Conservation (phyloP, 352 stramenopile genomes). For the Globisporangium paroecandrum region DNA sequence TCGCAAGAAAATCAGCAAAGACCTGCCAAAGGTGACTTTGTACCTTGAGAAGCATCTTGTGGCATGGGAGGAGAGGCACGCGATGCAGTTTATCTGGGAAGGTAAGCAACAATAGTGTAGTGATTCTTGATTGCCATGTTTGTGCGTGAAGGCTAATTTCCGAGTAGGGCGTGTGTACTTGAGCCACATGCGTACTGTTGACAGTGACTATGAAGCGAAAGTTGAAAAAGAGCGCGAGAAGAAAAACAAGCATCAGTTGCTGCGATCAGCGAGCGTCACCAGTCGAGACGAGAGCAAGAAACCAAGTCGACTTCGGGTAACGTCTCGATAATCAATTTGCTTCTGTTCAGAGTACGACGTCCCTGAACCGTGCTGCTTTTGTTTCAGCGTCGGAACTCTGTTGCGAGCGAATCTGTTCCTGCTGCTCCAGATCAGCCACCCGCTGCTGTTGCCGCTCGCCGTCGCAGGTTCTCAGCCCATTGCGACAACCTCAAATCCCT, state of each 20-base stretch:
- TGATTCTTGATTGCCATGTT: not conserved
- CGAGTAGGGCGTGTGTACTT: constrained; percentile 31
- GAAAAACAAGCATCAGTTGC: constrained; percentile 2
- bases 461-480: constrained; percentile 11
- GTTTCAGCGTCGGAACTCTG: constrained; percentile 15
- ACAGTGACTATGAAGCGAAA: constrained; percentile 23
- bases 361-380: not conserved
- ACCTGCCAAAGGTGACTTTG: constrained; percentile 40
- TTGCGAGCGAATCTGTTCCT: constrained; percentile 10
- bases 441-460: not conserved
- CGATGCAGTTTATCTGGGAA: constrained; percentile 32
- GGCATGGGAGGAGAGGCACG: constrained; percentile 36
- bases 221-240: constrained; percentile 18
- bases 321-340: not conserved
- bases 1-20: constrained; percentile 33
- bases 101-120: constrained; percentile 19
- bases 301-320: constrained; percentile 14
- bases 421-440: not conserved
- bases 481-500: not conserved
- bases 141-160: not conserved
- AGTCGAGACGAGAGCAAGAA: constrained; percentile 11
- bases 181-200: constrained; percentile 24
- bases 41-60: constrained; percentile 35
- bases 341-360: not conserved
- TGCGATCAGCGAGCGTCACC: not conserved